Evolutionary conservation across 1,139 yeast species (phyloP).

Genomic region (Meyerozyma elateridarum): DNA sequence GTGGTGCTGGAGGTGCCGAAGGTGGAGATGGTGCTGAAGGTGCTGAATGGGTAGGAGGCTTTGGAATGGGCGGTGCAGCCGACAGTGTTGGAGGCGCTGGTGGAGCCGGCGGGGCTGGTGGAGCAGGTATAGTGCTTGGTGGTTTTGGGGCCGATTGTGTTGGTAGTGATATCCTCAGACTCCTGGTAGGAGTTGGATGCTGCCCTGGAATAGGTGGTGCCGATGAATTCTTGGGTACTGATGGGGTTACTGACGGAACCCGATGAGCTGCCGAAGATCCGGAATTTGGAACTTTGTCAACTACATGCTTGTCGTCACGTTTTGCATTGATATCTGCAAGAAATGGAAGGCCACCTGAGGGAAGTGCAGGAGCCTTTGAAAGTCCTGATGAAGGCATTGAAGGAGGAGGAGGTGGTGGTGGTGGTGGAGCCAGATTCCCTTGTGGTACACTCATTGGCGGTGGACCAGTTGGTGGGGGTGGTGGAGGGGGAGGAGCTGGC

Average conservation of each 20-base stretch:
- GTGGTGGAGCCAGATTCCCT: constrained; percentile 14
- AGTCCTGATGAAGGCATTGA: constrained; percentile 15
- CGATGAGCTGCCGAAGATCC: constrained; percentile 4
- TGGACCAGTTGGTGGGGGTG: constrained; percentile 19
- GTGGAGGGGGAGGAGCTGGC: constrained; percentile 15
- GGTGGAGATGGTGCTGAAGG: constrained; percentile 10
- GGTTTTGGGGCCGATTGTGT: constrained; percentile 8
- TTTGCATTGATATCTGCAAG: constrained; percentile 53
- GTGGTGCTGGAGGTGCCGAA: constrained; percentile 10
- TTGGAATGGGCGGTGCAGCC: neutral
- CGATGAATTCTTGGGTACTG: constrained; percentile 4
- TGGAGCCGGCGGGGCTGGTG: constrained; percentile 8
- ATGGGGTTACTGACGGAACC: constrained; percentile 6
- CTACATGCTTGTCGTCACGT: constrained; percentile 53
- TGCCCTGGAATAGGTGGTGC: too few relatives aligned
- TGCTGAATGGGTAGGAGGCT: neutral
- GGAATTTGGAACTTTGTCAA: constrained; percentile 31
- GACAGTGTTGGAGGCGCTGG: constrained; percentile 2
- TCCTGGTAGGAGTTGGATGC: too few relatives aligned
- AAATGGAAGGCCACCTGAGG: constrained; percentile 37
- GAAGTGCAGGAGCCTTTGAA: constrained; percentile 18
- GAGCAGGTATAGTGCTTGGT: constrained; percentile 5
- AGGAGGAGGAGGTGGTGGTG: constrained; percentile 16
- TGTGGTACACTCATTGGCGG: too few relatives aligned
- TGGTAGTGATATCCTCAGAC: constrained; percentile 5